Conservation (phyloP, 2,329 filamentous ascomycete species). For the Colletotrichum tanaceti region DNA sequence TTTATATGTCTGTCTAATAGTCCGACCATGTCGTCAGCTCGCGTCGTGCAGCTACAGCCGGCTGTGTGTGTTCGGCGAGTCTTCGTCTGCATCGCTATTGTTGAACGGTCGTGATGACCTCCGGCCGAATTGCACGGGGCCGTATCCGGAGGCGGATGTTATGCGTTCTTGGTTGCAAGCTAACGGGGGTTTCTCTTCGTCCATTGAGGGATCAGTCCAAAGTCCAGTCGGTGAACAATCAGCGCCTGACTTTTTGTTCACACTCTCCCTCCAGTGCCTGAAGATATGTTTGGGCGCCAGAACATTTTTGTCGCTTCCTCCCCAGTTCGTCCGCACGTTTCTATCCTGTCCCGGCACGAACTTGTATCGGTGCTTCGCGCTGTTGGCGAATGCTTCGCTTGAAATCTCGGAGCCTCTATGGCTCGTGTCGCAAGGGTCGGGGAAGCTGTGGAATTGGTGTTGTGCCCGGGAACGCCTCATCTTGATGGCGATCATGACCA, state of each 20-base stretch:
- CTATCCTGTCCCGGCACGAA: constrained; percentile 45
- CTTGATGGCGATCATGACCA: constrained; percentile 45
- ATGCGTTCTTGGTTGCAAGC: not conserved
- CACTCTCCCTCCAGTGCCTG: not conserved
- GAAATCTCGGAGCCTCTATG: not conserved
- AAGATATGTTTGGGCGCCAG: constrained; percentile 23
- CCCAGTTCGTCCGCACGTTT: constrained; percentile 43
- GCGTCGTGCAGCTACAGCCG: not conserved
- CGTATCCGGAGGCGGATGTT: not conserved
- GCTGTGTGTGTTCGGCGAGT: not conserved
- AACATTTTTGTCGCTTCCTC: constrained; percentile 40
- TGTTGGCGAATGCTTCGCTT: constrained; percentile 43
- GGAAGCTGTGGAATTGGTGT: constrained; percentile 41
- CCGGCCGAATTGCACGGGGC: not conserved
- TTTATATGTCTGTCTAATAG: constrained; percentile 36
- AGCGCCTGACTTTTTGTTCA: constrained; percentile 18
- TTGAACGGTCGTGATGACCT: constrained; percentile 1
- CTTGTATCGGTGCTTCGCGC: constrained; percentile 46
- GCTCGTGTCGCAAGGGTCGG: not conserved
- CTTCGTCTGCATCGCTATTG: not conserved
- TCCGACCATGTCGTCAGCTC: not conserved
- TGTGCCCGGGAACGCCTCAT: constrained; percentile 8
- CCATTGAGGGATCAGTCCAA: constrained; percentile 20
- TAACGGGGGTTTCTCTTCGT: constrained; percentile 2
- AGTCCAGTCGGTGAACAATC: constrained; percentile 33